These are phyloP conservation scores for Daldinia grandis DNA, from an alignment of 495 filamentous ascomycete species.

Conservation along the genomic window DNA sequence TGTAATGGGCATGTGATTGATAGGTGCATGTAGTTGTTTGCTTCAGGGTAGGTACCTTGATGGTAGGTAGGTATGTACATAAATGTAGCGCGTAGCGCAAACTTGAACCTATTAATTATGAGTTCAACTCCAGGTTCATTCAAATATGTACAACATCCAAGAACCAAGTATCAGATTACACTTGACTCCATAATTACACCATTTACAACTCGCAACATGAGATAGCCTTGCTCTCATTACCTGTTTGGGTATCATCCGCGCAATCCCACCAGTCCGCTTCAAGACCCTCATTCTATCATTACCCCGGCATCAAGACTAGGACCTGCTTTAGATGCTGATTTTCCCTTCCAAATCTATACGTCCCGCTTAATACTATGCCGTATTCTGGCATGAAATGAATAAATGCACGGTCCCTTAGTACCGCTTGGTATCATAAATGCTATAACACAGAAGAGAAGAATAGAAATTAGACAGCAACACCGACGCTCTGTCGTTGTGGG, in stretches of 20 bases:
- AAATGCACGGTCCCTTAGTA: constrained; percentile 37
- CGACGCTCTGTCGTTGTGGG: constrained; percentile 53
- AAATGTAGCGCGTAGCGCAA: too few species aligned
- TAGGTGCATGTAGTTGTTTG: too few species aligned
- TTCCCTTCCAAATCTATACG: constrained; percentile 31
- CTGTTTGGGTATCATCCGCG: constrained; percentile 36
- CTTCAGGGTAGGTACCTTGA: background rate
- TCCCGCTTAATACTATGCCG: constrained; percentile 28
- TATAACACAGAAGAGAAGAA: constrained; percentile 37
- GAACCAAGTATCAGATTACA: background rate
- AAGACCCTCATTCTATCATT: constrained; percentile 29
- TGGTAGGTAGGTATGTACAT: too few species aligned
- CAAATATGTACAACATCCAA: constrained; percentile 5
- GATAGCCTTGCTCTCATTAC: constrained; percentile 23
- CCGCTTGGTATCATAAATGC: constrained; percentile 42
- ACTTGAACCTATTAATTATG: background rate
- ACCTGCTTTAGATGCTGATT: constrained; percentile 40
- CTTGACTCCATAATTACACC: constrained; percentile 18
- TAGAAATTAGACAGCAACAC: constrained; percentile 53
- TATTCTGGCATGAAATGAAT: constrained; percentile 16
- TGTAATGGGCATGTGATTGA: too few species aligned
- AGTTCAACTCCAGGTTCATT: background rate
- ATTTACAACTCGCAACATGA: constrained; percentile 15
- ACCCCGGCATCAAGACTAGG: constrained; percentile 37
- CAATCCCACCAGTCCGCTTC: constrained; percentile 28